Evolutionary conservation across 2,329 filamentous ascomycete species (phyloP).

Genomic region (Sarocladium strictum): DNA sequence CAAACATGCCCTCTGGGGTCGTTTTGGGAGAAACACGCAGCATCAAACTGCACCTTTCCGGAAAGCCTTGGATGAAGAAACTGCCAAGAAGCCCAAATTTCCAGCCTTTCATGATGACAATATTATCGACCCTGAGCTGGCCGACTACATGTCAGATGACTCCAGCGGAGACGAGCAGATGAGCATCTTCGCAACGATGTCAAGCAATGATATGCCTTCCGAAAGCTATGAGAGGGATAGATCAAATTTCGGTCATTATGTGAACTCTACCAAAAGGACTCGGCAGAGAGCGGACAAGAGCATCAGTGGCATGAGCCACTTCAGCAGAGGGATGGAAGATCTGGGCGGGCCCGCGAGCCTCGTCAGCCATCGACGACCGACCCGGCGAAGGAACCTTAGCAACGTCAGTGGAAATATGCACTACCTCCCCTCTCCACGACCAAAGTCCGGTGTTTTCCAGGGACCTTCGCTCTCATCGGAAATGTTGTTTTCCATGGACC

Average conservation of each 20-base stretch:
- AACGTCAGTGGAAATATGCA: slow-evolving; percentile 66
- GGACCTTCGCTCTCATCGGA: slow-evolving; percentile 48
- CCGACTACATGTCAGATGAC: slow-evolving; percentile 91
- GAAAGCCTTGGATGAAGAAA: slow-evolving; percentile 61
- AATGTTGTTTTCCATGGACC: slow-evolving; percentile 42
- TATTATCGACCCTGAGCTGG: slow-evolving; percentile 94
- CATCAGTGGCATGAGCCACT: slow-evolving; percentile 62
- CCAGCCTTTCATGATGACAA: slow-evolving; percentile 98
- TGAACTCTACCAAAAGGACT: slow-evolving; percentile 70
- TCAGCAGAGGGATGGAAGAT: slow-evolving; percentile 63
- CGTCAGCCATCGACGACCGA: slow-evolving; percentile 53
- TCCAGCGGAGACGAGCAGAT: slow-evolving; percentile 91
- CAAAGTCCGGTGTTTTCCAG: slow-evolving; percentile 52
- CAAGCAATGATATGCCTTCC: slow-evolving; percentile 58
- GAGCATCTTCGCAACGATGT: slow-evolving; percentile 71
- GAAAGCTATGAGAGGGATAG: slow-evolving; percentile 70
- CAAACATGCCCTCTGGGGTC: slow-evolving; percentile 74
- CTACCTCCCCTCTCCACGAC: slow-evolving; percentile 67
- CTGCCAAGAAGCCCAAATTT: slow-evolving; percentile 58
- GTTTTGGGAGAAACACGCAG: slow-evolving; percentile 62
- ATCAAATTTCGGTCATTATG: slow-evolving; percentile 63
- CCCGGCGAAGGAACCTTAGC: slow-evolving; percentile 75
- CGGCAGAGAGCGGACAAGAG: slow-evolving; percentile 73
- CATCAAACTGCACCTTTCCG: slow-evolving; percentile 89
- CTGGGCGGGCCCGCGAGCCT: slow-evolving; percentile 48